Evolutionary conservation across 148 eudicot species (phyloP), one percentile per base, ranked within the genome.

Genomic region (Tetragonia tetragonoides): DNA sequence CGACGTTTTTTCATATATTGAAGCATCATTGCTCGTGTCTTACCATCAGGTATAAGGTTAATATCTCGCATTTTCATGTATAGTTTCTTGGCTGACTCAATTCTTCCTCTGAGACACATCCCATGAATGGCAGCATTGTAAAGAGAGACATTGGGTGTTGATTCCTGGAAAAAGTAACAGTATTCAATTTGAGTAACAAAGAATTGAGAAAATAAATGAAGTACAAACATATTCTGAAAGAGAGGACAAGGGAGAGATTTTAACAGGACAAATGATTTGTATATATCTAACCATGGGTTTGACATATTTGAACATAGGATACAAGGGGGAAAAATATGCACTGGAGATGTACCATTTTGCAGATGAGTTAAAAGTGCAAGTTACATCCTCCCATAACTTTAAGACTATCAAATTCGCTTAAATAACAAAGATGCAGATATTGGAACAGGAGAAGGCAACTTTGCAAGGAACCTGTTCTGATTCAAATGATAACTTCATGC

Each of bases 81-180:
- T 69, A 89, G 81, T 72, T 76, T 87, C 63, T 85, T 86, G 54
- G 93, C 96, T 77, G 87, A 82, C 44, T 84, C 90, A 67, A 76
- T 62, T 78, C 79, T 81, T 64, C 87, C 80, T 85, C 61, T 85
- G 68, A 89, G 84, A 70, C 90, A 91, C 87, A 89, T 76, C 65
- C 96, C 96, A 65, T 89, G 96, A 72, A 91, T 88, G 69, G 86
- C 88, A 81, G 90, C 89, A 80, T 91, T 91, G 69, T 88, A 91
- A 56, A 89, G 83, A 71, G 91, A 87, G 28, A 83, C 93, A 81
- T 89, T 80, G 39, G 87, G 90, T 62, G 78, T 70, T 70, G 80
- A 77, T 82, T 85, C 84, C 87, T 77, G 79, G 66, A 47, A 53
- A 46, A 78, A 66, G 46, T 54, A 39, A 3, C 54, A 56, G 21